Base-by-base conservation (phyloP, 768 basidiomycete species). In the Boletus tylopilopsis region DNA sequence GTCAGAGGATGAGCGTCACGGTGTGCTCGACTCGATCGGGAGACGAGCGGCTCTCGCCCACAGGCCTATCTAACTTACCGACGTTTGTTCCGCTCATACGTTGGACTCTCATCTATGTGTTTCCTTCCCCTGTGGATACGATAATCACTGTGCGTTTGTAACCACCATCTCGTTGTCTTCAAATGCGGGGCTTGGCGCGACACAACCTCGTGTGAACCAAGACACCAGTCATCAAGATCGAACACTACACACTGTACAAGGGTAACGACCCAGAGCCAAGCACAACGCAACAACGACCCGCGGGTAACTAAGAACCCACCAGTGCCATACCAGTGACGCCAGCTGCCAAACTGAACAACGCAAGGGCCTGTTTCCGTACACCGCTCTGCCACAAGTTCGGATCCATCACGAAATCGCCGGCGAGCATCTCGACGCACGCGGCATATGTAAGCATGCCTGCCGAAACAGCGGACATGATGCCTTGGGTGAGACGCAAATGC, bases 391-490 rank as follows among this genome's bases (percentile, higher is more conserved):
- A 73, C 66, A 71, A 69, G 66, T 57, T 71, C 61, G 36, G 80
- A 33, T 88, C 85, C 68, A 86, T 85, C 36, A 91, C 85, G 56
- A 91, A 90, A 65, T 92, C 89, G 3, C 80, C 89, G 0, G 87
- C 89, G 44, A 92, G 78, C 85, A 92, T 91, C 74, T 91, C 90
- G 7, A 91, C 87, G 10, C 83, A 87, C 11, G 85, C 80, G 0
- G 85, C 89, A 58, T 90, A 91, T 38, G 85, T 89, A 42, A 92
- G 76, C 84, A 91, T 82, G 4, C 89, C 88, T 1, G 88, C 86
- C 0, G 85, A 88, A 27, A 90, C 73, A n/a, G 86, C 87, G 7
- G 82, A 84, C 84, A 90, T 83, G 37, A 90, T 60, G 19, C 89
- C 89, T 62, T 87, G 83, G 1, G 75, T 74, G 15, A 86, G 73